Conservation (phyloP, 1,284 basidiomycete genomes). For the Austroboletus niveus region DNA sequence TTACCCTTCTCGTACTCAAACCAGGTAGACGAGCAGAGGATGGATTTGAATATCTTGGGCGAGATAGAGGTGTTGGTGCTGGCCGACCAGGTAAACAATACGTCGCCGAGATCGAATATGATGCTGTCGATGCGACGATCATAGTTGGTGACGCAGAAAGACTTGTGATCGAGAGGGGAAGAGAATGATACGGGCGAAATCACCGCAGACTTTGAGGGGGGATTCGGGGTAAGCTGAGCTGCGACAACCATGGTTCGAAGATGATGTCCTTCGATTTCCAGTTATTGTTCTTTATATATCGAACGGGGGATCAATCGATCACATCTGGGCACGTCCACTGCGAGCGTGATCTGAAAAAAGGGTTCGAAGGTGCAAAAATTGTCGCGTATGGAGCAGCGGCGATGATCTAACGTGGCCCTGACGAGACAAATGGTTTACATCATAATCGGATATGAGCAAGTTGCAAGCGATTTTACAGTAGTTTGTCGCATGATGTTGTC, state of each 20-base stretch:
- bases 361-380: too few species aligned
- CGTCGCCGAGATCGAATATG: conserved; percentile 24
- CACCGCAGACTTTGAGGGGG: background rate
- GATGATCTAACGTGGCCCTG: too few species aligned
- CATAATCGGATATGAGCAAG: too few species aligned
- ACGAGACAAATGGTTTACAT: too few species aligned
- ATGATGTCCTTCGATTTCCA: background rate
- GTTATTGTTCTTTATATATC: background rate
- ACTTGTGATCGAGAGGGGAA: conserved; percentile 3
- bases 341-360: too few species aligned
- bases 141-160: background rate
- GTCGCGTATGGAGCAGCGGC: too few species aligned
- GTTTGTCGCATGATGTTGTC: too few species aligned
- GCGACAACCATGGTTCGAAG: conserved; percentile 4
- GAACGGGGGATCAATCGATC: too few species aligned
- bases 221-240: background rate
- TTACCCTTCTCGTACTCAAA: conserved; percentile 27
- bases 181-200: conserved; percentile 2
- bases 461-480: too few species aligned
- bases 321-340: too few species aligned
- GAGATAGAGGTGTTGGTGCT: conserved; percentile 17
- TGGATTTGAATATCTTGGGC: conserved; percentile 8
- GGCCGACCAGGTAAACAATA: conserved; percentile 25
- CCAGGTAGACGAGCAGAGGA: conserved; percentile 19
- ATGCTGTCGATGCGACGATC: conserved; percentile 23